These are phyloP conservation scores for Elsinoe batatas DNA, from an alignment of 2,329 filamentous ascomycete species.

Conservation along the genomic window DNA sequence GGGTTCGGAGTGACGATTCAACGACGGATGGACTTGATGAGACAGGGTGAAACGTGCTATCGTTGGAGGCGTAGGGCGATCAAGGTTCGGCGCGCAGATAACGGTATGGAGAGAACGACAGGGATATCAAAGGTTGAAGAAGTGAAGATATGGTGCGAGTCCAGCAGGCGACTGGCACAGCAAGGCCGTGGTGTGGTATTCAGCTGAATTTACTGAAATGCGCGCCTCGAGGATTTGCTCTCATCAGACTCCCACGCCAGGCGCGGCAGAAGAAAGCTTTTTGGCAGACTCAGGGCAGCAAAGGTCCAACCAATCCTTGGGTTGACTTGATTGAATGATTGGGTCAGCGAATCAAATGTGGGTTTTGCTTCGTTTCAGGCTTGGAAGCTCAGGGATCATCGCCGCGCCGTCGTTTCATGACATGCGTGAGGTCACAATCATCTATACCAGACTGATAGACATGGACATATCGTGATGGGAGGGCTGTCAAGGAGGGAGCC, in stretches of 20 bases:
- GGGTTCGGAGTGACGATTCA: constrained; percentile 7
- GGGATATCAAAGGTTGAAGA: background rate
- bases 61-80: constrained; percentile 11
- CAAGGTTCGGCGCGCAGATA: constrained; percentile 10
- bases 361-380: constrained; percentile 2
- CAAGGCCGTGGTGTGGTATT: background rate
- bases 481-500: background rate
- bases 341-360: constrained; percentile 7
- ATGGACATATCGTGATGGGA: background rate
- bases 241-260: background rate
- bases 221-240: background rate
- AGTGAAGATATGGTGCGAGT: background rate
- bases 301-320: too few relatives aligned
- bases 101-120: constrained; percentile 5
- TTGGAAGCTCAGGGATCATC: constrained; percentile 8
- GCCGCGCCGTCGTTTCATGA: constrained; percentile 10
- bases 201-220: background rate
- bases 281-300: background rate
- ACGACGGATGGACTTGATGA: constrained; percentile 10
- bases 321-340: background rate
- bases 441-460: background rate
- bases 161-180: background rate
- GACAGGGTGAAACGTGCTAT: constrained; percentile 13
- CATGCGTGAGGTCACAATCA: background rate
- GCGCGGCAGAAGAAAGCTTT: constrained; percentile 6